Conservation (phyloP, 192 early-diverging fungal genomes). For the Umbelopsis ramanniana region DNA sequence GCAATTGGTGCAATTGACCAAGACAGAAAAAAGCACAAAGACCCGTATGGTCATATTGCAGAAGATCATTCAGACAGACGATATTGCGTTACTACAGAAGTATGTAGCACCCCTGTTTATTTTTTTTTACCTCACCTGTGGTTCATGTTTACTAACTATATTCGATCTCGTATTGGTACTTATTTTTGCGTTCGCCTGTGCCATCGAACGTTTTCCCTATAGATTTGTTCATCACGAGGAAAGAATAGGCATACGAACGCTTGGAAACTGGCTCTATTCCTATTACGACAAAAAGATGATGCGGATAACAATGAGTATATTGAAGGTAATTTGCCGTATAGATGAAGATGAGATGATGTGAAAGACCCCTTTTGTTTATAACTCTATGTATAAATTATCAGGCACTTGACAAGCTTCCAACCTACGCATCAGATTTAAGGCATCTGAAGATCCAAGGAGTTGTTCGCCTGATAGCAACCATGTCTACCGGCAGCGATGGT, state of each 20-base stretch:
- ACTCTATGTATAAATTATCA: background rate
- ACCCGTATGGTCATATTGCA: background rate
- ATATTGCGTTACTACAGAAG: slow-evolving; percentile 13
- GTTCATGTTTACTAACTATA: too few species aligned
- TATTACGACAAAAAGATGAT: slow-evolving; percentile 12
- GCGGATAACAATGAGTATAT: slow-evolving; percentile 7
- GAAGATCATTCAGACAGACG: slow-evolving; percentile 14
- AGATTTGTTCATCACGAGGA: slow-evolving; percentile 17
- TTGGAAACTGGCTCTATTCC: slow-evolving; percentile 17
- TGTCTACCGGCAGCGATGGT: slow-evolving; percentile 13
- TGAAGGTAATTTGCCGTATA: background rate
- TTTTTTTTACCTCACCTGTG: too few species aligned
- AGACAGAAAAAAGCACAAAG: slow-evolving; percentile 14
- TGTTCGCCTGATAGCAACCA: slow-evolving; percentile 15
- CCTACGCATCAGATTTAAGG: background rate
- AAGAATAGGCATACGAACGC: slow-evolving; percentile 3
- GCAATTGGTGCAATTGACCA: slow-evolving; percentile 15
- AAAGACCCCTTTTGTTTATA: too few species aligned
- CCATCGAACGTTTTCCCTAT: background rate
- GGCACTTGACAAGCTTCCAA: slow-evolving; percentile 14
- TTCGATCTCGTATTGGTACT: too few species aligned
- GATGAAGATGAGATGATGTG: background rate
- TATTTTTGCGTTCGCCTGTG: too few species aligned
- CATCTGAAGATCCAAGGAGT: slow-evolving; percentile 14
- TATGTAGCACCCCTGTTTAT: background rate